phyloP scores from a whole-genome alignment of 176 grass and related monocot species.

The Aegilops tauschii region DNA sequence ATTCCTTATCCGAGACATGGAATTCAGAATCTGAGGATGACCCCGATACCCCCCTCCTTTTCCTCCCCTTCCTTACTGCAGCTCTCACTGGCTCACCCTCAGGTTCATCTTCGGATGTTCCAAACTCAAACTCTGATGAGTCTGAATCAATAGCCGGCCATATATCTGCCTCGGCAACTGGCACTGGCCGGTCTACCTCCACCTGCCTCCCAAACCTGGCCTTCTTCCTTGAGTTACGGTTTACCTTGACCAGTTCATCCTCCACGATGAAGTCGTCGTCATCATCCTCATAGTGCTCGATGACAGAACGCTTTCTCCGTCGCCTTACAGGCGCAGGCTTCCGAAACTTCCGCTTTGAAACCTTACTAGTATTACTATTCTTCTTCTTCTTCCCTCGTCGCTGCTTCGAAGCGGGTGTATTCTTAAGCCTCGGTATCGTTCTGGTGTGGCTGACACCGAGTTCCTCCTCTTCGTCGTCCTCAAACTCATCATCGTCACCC shows the following conservation, averaged over 20 bases:
- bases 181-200: not conserved
- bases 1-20: constrained; percentile 61
- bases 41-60: constrained; percentile 36
- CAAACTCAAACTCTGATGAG: constrained; percentile 48
- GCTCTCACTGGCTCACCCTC: constrained; percentile 3
- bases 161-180: constrained; percentile 15
- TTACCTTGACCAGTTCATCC: constrained; percentile 38
- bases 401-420: constrained; percentile 20
- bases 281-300: constrained; percentile 42
- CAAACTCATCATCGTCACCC: constrained; percentile 40
- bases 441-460: not conserved
- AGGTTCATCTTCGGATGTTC: constrained; percentile 49
- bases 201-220: constrained; percentile 34
- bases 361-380: constrained; percentile 25
- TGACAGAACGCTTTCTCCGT: constrained; percentile 10
- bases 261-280: constrained; percentile 67
- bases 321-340: not conserved
- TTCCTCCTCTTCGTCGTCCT: constrained; percentile 66
- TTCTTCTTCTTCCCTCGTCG: constrained; percentile 33
- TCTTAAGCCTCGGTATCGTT: constrained; percentile 36
- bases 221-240: constrained; percentile 32
- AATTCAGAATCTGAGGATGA: constrained; percentile 77
- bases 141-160: constrained; percentile 44
- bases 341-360: constrained; percentile 40
- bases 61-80: constrained; percentile 49